A percentile compares a stretch with the other conserved stretches of the same genome.
Conservation (phyloP, 164 flowering plant species). For the Taxillus chinensis region DNA sequence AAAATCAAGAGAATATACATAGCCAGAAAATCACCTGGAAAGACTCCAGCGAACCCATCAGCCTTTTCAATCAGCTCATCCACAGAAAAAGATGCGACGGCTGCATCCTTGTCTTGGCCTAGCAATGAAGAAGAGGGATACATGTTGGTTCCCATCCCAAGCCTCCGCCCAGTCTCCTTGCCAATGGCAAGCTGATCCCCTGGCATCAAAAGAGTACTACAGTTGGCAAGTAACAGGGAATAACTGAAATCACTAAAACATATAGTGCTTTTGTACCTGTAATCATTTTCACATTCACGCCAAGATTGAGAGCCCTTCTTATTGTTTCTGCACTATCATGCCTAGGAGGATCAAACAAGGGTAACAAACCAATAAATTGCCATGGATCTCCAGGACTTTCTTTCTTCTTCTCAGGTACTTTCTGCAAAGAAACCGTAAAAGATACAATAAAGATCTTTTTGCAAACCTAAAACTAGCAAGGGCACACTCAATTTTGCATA, state of each 20-base stretch:
- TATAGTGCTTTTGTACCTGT: conserved; percentile 20
- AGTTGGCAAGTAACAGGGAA: background rate
- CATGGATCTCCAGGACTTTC: conserved; percentile 33
- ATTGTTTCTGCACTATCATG: conserved; percentile 49
- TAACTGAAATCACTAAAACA: background rate
- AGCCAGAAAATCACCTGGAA: conserved; percentile 22
- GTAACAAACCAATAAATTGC: conserved; percentile 38
- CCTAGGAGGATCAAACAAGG: conserved; percentile 41
- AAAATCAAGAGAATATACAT: too few species aligned
- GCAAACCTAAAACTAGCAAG: background rate
- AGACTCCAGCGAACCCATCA: conserved; percentile 43
- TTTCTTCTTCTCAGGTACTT: conserved; percentile 34
- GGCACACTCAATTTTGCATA: background rate
- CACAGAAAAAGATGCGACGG: conserved; percentile 35
- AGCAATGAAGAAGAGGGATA: conserved; percentile 38
- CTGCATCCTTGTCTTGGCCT: conserved; percentile 30
- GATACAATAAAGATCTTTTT: background rate
- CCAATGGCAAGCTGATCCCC: conserved; percentile 25
- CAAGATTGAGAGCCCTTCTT: conserved; percentile 40
- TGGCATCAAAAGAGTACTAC: background rate
- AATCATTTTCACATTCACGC: conserved; percentile 45
- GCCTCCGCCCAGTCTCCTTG: conserved; percentile 42
- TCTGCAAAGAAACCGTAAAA: conserved; percentile 17
- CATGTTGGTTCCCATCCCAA: conserved; percentile 46
- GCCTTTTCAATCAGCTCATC: conserved; percentile 44